Base-by-base conservation (phyloP, 371 early-diverging fungal species). In the Rhizomucor pusillus region DNA sequence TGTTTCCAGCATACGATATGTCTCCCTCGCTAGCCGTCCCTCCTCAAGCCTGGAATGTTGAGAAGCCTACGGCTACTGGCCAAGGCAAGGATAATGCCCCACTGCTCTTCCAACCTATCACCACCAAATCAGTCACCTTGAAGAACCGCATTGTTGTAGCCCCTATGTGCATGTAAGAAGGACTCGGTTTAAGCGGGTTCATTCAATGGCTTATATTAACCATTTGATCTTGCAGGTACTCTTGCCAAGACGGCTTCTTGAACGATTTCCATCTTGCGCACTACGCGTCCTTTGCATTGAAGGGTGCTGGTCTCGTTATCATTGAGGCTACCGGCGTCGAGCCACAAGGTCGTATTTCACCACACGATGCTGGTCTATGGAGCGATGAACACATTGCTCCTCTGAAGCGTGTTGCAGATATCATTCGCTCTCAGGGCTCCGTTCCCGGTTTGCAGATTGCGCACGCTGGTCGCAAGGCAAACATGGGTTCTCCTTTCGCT, bases 391-490 rank as follows among this genome's bases (percentile, higher is more conserved):
- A 94, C 20, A 80, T 89, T 22, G 71, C 60, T 0, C 69, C 77
- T 1, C 59, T 90, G 34, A 73, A 73, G 46, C 77, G 81, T 14
- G 79, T 92, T 5, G 86, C 77, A 13, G 76, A 81, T 48, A 79
- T 81, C 57, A 65, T 82, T 48, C 87, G 91, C 56, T 63, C 75
- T 6, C 81, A 82, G 43, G 87, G 87, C 12, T 54, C 75, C 22
- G 67, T 80, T 23, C 62, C 82, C 9, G 92, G 81, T 43, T 81
- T 92, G 56, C 95, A 94, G 57, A 59, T 94, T 4, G 90, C 82
- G 0, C 94, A 94, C 54, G 89, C 90, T 14, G 95, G 94, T 9
- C 76, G 93, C 46, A 92, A 92, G 59, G 84, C 89, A 1, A 85
- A 85, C 16, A 80, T 76, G 33, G 67, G 70, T 20, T 73, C 87